Evolutionary conservation across 2,329 filamentous ascomycete genomes (phyloP).

Genomic region (Nemania bipapillata): DNA sequence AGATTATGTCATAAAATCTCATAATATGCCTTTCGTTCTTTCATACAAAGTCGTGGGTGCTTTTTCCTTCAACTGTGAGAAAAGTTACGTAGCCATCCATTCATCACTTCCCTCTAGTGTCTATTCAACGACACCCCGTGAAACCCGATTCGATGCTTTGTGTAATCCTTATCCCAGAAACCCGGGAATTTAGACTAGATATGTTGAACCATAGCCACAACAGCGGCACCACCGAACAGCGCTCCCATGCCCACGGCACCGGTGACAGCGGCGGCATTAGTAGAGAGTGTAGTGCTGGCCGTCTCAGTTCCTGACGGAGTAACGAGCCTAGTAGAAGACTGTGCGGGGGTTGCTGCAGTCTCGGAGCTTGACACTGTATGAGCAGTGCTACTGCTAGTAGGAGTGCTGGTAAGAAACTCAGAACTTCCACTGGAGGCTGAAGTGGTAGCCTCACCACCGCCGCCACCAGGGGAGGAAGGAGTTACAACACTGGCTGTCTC

Average conservation of each 20-base stretch:
- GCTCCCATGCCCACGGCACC: slow-evolving; percentile 34
- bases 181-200: slow-evolving; percentile 36
- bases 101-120: background rate
- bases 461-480: slow-evolving; percentile 7
- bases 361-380: slow-evolving; percentile 17
- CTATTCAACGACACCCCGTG: slow-evolving; percentile 20
- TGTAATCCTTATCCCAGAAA: slow-evolving; percentile 7
- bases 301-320: slow-evolving; percentile 15
- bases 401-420: slow-evolving; percentile 19
- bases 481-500: slow-evolving; percentile 17
- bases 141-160: slow-evolving; percentile 4
- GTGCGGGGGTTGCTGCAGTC: slow-evolving; percentile 17
- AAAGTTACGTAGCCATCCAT: slow-evolving; percentile 4
- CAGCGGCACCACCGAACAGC: slow-evolving; percentile 39
- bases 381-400: slow-evolving; percentile 19
- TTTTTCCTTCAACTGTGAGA: slow-evolving; percentile 10
- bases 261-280: slow-evolving; percentile 31
- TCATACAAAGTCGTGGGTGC: background rate
- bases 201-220: slow-evolving; percentile 37
- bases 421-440: slow-evolving; percentile 20
- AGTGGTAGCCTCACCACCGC: slow-evolving; percentile 5
- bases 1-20: slow-evolving; percentile 5
- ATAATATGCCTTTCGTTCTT: background rate
- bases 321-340: slow-evolving; percentile 10
- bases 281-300: slow-evolving; percentile 17